These are phyloP conservation scores for Naganishia vishniacii DNA, from an alignment of 768 basidiomycete species.

Conservation along the genomic window DNA sequence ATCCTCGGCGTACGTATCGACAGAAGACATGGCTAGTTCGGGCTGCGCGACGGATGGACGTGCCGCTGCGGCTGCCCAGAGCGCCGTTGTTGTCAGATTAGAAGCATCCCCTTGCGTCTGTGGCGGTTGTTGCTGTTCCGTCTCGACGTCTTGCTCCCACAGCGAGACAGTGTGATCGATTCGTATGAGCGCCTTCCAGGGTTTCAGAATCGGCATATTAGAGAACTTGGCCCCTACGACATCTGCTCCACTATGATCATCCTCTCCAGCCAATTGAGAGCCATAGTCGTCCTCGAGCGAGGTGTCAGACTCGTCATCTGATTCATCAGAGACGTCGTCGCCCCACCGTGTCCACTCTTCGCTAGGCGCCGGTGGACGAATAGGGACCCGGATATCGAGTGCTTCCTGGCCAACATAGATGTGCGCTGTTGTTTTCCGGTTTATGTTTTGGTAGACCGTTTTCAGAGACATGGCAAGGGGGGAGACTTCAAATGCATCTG, in stretches of 20 bases:
- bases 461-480: constrained; percentile 76
- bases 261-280: constrained; percentile 28
- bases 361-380: constrained; percentile 55
- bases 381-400: constrained; percentile 79
- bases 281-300: constrained; percentile 29
- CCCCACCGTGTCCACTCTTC: constrained; percentile 45
- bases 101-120: not conserved
- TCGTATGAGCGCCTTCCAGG: constrained; percentile 87
- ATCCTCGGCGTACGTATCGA: constrained; percentile 13
- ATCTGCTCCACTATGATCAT: constrained; percentile 2
- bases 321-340: constrained; percentile 33
- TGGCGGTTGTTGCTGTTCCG: not conserved
- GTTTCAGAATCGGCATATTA: constrained; percentile 55
- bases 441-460: constrained; percentile 70
- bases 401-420: constrained; percentile 72
- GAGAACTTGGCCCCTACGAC: not conserved
- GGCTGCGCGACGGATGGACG: constrained; percentile 5
- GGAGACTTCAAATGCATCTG: constrained; percentile 60
- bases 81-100: constrained; percentile 18
- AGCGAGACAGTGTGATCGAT: constrained; percentile 23
- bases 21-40: constrained; percentile 16
- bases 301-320: constrained; percentile 27
- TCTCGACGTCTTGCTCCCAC: constrained; percentile 2
- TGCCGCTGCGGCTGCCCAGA: not conserved
- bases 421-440: constrained; percentile 67